Conservation (phyloP, 768 basidiomycete species). For the Suillus sp. region DNA sequence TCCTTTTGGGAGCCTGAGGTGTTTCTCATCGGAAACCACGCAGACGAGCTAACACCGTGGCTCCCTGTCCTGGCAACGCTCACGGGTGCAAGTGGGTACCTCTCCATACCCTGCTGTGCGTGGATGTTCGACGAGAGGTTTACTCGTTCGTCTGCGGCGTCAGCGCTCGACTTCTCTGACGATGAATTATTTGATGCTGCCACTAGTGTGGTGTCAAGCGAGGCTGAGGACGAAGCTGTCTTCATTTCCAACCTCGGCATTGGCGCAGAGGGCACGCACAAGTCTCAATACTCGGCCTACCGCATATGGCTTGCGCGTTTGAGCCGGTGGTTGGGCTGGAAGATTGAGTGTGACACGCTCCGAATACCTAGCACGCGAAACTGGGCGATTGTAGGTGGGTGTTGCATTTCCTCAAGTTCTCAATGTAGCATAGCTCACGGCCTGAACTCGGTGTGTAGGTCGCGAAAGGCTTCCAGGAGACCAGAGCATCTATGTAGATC, state of each 20-base stretch:
- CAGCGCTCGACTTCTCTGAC: slow-evolving; percentile 21
- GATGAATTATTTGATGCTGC: slow-evolving; percentile 22
- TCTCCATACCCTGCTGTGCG: slow-evolving; percentile 91
- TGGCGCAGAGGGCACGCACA: slow-evolving; percentile 59
- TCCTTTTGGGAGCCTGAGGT: slow-evolving; percentile 43
- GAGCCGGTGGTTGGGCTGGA: slow-evolving; percentile 79
- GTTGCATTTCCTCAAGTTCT: not conserved
- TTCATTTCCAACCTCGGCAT: slow-evolving; percentile 53
- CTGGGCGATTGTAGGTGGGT: slow-evolving; percentile 87
- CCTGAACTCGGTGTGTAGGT: slow-evolving; percentile 20
- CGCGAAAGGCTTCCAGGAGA: slow-evolving; percentile 28
- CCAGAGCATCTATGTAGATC: slow-evolving; percentile 25
- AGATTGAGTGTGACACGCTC: slow-evolving; percentile 81
- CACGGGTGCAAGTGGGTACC: slow-evolving; percentile 60
- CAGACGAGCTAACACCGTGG: slow-evolving; percentile 97
- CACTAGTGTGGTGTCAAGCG: slow-evolving; percentile 21
- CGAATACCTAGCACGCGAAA: slow-evolving; percentile 93
- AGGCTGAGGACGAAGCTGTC: slow-evolving; percentile 31
- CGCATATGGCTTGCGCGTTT: slow-evolving; percentile 83
- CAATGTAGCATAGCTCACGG: not conserved
- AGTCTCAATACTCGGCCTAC: slow-evolving; percentile 79
- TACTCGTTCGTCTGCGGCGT: slow-evolving; percentile 45
- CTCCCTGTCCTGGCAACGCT: slow-evolving; percentile 77
- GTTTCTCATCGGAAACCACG: slow-evolving; percentile 94
- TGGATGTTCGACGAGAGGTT: slow-evolving; percentile 75